Percentiles rank a stretch among this genome's conserved stretches.
phyloP scores from a whole-genome alignment of 768 basidiomycete species.

The Hydnum rufescens region DNA sequence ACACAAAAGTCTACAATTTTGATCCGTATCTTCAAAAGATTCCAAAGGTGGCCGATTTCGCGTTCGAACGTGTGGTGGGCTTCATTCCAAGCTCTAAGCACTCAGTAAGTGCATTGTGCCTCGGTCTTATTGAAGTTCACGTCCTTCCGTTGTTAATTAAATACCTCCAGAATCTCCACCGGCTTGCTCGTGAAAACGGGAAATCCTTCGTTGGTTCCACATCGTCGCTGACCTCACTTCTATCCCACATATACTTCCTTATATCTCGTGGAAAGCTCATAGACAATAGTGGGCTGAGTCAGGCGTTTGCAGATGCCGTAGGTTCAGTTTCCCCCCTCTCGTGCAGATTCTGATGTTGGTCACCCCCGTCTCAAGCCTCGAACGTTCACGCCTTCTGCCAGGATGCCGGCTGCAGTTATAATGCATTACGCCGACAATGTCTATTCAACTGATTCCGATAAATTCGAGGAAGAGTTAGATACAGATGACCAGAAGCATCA shows the following conservation, averaged over 20 bases:
- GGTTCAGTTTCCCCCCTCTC: conserved; percentile 11
- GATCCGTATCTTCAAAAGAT: conserved; percentile 47
- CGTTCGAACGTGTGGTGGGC: conserved; percentile 50
- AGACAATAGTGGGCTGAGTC: conserved; percentile 40
- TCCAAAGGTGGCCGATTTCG: conserved; percentile 65
- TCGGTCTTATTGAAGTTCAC: background rate
- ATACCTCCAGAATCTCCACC: conserved; percentile 48
- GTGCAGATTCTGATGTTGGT: background rate
- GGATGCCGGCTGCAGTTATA: conserved; percentile 50
- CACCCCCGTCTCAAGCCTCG: conserved; percentile 23
- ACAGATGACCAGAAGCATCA: conserved; percentile 35
- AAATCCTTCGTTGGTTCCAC: conserved; percentile 61
- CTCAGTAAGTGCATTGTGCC: conserved; percentile 23
- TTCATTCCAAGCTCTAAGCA: conserved; percentile 72
- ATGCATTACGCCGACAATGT: conserved; percentile 31
- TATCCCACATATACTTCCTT: conserved; percentile 76
- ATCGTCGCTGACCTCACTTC: conserved; percentile 66
- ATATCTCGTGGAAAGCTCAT: conserved; percentile 52
- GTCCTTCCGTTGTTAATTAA: too few species aligned
- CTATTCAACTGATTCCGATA: conserved; percentile 7
- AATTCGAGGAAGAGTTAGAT: background rate
- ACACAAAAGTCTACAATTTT: conserved; percentile 76
- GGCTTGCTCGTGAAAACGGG: conserved; percentile 36
- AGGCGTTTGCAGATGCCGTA: conserved; percentile 39
- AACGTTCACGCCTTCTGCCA: conserved; percentile 58